Percentiles rank a stretch among this genome's conserved stretches.
phyloP scores from a whole-genome alignment of 106 monocot genomes.

The Chionographis japonica region DNA sequence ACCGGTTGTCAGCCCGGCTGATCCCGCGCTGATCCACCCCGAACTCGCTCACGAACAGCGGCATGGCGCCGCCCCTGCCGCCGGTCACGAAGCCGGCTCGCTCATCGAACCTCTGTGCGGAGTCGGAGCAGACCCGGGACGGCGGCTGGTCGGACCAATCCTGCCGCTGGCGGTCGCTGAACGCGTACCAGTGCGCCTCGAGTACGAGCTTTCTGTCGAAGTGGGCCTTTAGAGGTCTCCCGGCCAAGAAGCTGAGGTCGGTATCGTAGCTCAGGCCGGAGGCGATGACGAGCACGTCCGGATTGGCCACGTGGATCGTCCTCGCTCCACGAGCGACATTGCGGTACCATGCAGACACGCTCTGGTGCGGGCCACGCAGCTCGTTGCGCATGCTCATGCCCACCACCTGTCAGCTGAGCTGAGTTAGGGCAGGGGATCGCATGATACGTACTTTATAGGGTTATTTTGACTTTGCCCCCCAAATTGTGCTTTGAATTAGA shows the following conservation, averaged over 20 bases:
- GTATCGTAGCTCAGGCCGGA: conserved; percentile 51
- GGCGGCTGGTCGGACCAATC: conserved; percentile 35
- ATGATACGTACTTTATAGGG: too few species aligned
- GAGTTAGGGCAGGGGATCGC: too few species aligned
- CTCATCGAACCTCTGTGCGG: conserved; percentile 16
- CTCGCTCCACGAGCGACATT: conserved; percentile 28
- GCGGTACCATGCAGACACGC: conserved; percentile 18
- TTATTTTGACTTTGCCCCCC: too few species aligned
- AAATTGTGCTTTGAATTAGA: too few species aligned
- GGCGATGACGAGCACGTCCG: conserved; percentile 36
- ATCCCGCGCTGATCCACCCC: conserved; percentile 38
- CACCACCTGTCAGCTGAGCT: conserved; percentile 18
- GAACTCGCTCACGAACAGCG: conserved; percentile 51
- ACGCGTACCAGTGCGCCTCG: conserved; percentile 52
- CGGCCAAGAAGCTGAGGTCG: conserved; percentile 37
- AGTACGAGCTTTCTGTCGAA: conserved; percentile 32
- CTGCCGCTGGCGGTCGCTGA: conserved; percentile 20
- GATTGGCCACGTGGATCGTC: conserved; percentile 45
- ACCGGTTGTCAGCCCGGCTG: conserved; percentile 33
- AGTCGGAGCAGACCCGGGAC: conserved; percentile 15
- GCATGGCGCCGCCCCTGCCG: background rate
- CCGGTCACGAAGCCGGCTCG: conserved; percentile 27
- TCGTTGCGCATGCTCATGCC: conserved; percentile 36
- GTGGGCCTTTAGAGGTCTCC: conserved; percentile 1
- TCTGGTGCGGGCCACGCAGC: conserved; percentile 26